Evolutionary conservation across 768 basidiomycete species (phyloP).

Genomic region (Boletus fagicola): DNA sequence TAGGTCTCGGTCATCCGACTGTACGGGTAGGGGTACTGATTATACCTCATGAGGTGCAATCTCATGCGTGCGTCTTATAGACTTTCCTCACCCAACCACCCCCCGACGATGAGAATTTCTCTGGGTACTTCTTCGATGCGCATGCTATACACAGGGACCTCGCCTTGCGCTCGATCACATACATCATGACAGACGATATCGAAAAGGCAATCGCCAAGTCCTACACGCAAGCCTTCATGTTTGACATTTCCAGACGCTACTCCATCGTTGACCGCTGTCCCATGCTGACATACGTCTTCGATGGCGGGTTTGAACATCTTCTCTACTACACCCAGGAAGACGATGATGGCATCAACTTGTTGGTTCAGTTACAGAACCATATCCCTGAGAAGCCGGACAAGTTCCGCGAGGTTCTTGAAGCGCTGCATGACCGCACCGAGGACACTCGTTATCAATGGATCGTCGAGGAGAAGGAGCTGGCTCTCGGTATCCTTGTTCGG

Average conservation of each 20-base stretch:
- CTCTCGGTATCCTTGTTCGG: constrained; percentile 22
- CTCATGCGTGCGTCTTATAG: constrained; percentile 11
- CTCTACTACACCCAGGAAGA: constrained; percentile 27
- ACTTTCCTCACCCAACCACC: constrained; percentile 24
- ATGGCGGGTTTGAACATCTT: constrained; percentile 29
- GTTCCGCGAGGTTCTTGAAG: constrained; percentile 22
- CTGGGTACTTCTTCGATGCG: constrained; percentile 23
- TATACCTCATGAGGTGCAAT: background rate
- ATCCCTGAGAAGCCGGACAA: constrained; percentile 23
- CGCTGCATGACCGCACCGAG: constrained; percentile 27
- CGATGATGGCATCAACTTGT: constrained; percentile 24
- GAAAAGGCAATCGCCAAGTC: constrained; percentile 25
- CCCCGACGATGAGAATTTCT: constrained; percentile 9
- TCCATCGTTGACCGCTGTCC: constrained; percentile 25
- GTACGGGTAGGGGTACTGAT: constrained; percentile 19
- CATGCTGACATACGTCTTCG: constrained; percentile 30
- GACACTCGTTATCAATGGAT: constrained; percentile 25
- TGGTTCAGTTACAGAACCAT: constrained; percentile 20
- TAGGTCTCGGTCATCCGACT: constrained; percentile 24
- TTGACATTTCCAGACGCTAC: constrained; percentile 27
- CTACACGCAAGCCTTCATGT: constrained; percentile 24
- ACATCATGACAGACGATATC: constrained; percentile 26
- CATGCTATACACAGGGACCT: constrained; percentile 26
- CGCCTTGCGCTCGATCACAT: constrained; percentile 30
- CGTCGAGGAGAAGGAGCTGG: constrained; percentile 25